Base-by-base conservation (phyloP, 1,139 yeast genomes). In the Debaryomycetaceae sp. region DNA sequence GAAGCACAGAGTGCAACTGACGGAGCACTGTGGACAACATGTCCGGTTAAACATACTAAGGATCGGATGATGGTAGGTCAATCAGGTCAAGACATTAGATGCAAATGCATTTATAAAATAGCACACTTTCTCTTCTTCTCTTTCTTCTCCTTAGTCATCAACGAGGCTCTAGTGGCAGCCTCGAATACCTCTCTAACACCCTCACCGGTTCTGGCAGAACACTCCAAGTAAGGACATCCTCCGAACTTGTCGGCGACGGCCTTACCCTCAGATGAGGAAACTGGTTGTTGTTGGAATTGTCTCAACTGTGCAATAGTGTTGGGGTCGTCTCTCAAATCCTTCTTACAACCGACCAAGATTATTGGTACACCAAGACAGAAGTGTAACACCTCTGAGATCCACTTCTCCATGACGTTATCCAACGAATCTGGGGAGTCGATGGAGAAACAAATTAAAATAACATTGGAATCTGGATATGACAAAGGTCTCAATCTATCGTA, bases 331-430 rank as follows among this genome's bases (percentile, higher is more conserved):
- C 97, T 85, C 65, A 89, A 76, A 70, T 91, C 98, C 54, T 84
- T 81, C 72, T 91, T 91, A 66, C 96, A 87, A 51, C 97, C 97
- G 52, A 90, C 97, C 51, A 91, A 77, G 58, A 90, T 88, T 69
- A 89, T 87, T 59, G 97, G 97, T 45, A 89, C 93, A 63, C 95
- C 95, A 63, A 87, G 96, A 71, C 97, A 90, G 78, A 88, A 89
- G 69, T 89, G 96, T 65, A 87, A 75, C 45, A 90, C 96, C 72
- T 90, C 97, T 48, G 95, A 84, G 58, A 88, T 87, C 97, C 97
- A 90, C 68, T 89, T 88, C 69, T 87, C 96, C 74, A 87, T 89
- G 52, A 89, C 96, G 68, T 90, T 90, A 62, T 88, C 95, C 57
- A 90, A 78, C 31, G 97, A 87, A 69, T 89, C 96, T 52, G 97